Base-by-base conservation (phyloP, 2,329 filamentous ascomycete genomes). In the Apiospora malaysiana region DNA sequence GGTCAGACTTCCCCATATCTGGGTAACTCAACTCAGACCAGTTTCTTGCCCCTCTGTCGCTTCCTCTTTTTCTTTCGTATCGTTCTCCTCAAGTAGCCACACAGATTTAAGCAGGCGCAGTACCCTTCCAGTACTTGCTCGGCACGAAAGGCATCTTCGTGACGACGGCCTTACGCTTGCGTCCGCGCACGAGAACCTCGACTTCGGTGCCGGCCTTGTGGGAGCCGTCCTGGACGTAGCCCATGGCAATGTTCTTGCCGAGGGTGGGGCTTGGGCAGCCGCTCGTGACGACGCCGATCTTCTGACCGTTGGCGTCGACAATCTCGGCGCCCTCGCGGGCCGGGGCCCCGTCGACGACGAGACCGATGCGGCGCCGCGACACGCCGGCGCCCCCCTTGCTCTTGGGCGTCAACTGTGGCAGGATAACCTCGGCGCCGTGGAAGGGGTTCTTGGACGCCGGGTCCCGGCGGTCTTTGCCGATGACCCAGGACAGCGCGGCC, bases 181-280 rank as follows among this genome's bases (percentile, higher is more conserved):
- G 93, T 25, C 94, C 94, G 69, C 95, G 86, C 2, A 97, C 91
- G 49, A 94, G 81, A 4, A 97, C 91, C 23, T 91, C 88, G 8
- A 97, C 84, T 83, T 95, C 91, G 0, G 94, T 97, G 14, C 94
- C 94, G 43, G 89, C 86, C 87, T 97, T 97, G 81, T 97, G 94
- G 79, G 91, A 83, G 0, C 94, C 94, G 73, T 93, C 90, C 82
- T 90, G 90, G 78, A 98, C 86, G 79, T 97, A 97, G 0, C 92
- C 96, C 96, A 99, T 99, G 70, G 95, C 94, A 73, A 99, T 95
- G 81, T 98, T 98, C 85, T 92, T 92, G 74, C 91, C 91, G 66
- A 98, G 84, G 0, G 92, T 93, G 2, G 96, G 96, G 79, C 92
- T 95, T 0, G 96, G 96, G 75, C 94, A 93, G 21, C 96, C 96